phyloP scores from a whole-genome alignment of 805 yeast genomes.

The Hanseniaspora opuntiae region DNA sequence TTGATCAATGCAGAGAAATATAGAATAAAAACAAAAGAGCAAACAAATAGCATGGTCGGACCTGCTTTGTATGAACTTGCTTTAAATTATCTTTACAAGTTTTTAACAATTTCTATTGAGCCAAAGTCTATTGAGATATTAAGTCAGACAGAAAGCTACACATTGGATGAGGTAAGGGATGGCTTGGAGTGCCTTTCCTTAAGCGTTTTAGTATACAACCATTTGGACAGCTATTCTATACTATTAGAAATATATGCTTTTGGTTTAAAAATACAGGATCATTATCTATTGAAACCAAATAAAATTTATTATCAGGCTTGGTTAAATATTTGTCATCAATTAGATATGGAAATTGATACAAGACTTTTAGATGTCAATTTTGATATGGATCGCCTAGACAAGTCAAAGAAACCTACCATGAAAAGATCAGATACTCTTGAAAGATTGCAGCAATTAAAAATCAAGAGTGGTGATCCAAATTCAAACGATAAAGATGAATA shows the following conservation, averaged over 20 bases:
- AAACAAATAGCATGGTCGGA: background rate
- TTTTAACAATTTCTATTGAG: background rate
- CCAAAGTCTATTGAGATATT: background rate
- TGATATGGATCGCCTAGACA: background rate
- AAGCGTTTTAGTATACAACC: background rate
- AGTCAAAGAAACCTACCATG: background rate
- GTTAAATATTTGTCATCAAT: background rate
- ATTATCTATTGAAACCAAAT: background rate
- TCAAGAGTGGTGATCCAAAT: background rate
- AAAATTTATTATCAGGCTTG: background rate
- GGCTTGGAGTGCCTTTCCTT: background rate
- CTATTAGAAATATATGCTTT: conserved; percentile 1
- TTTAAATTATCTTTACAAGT: background rate
- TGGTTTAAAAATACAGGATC: background rate
- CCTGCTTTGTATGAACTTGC: conserved; percentile 9
- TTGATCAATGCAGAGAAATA: background rate
- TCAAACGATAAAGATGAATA: background rate
- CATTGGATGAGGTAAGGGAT: background rate
- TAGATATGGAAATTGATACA: background rate
- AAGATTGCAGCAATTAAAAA: background rate
- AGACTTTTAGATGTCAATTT: background rate
- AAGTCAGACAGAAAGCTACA: background rate
- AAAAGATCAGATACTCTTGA: conserved; percentile 8
- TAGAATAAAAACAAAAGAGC: background rate
- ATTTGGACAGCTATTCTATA: background rate